Percentiles rank a stretch among this genome's conserved stretches.
These are phyloP conservation scores for Tylopilus plumbeoviolaceoides DNA, from an alignment of 768 basidiomycete genomes.

Conservation along the genomic window DNA sequence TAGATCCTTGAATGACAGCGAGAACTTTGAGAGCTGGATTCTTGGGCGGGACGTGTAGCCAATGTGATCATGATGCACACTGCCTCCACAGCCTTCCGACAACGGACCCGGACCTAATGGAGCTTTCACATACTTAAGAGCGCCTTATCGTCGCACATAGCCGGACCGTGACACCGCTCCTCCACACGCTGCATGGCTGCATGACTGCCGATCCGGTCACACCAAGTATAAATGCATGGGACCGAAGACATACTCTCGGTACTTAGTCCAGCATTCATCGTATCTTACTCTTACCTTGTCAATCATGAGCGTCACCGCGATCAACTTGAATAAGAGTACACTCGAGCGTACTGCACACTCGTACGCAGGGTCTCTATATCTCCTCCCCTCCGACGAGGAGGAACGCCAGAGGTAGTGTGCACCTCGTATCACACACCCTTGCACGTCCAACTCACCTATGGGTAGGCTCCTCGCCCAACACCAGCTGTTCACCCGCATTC, in stretches of 20 bases:
- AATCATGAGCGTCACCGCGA: slow-evolving; percentile 6
- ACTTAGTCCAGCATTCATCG: not conserved
- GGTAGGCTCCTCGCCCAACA: slow-evolving; percentile 14
- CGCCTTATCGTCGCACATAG: too few species aligned
- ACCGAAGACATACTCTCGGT: not conserved
- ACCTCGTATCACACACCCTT: too few species aligned
- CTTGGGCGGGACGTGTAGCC: not conserved
- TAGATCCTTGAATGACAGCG: not conserved
- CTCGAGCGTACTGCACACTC: slow-evolving; percentile 19
- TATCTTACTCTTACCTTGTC: not conserved
- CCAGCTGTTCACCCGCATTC: slow-evolving; percentile 12
- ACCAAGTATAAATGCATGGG: not conserved
- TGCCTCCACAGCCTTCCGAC: too few species aligned
- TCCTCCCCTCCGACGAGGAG: slow-evolving; percentile 25
- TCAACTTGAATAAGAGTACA: not conserved
- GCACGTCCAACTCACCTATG: not conserved
- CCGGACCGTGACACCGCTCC: not conserved
- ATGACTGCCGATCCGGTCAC: not conserved
- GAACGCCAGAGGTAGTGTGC: slow-evolving; percentile 24
- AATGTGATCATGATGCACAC: not conserved
- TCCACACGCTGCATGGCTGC: not conserved
- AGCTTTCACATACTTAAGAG: too few species aligned
- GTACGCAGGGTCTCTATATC: slow-evolving; percentile 16
- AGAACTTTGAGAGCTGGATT: not conserved
- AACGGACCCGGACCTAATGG: too few species aligned